Conservation (phyloP, 2,329 filamentous ascomycete species). For the Fusarium zealandicum region DNA sequence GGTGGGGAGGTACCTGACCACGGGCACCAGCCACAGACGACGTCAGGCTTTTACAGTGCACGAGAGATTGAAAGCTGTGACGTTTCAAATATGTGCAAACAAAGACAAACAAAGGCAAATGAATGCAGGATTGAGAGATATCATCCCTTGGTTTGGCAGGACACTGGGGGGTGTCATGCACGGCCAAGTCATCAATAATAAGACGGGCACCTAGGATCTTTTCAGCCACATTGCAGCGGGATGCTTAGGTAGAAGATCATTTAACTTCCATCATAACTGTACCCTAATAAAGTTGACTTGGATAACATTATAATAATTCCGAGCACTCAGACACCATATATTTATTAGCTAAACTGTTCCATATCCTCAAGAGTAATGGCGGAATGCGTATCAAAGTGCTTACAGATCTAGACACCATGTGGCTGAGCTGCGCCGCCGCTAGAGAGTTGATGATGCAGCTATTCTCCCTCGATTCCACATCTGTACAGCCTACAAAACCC, state of each 20-base stretch:
- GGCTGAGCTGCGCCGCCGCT: conserved; percentile 29
- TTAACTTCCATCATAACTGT: too few species aligned
- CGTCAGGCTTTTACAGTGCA: conserved; percentile 4
- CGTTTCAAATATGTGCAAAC: not conserved
- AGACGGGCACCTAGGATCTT: too few species aligned
- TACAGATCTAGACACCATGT: conserved; percentile 1
- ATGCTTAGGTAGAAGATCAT: too few species aligned
- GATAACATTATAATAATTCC: too few species aligned
- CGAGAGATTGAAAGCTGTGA: not conserved
- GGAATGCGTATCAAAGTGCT: too few species aligned
- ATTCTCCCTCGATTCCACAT: conserved; percentile 33
- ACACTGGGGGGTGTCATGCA: too few species aligned
- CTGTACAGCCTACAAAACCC: not conserved
- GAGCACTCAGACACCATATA: not conserved
- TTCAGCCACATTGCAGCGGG: too few species aligned
- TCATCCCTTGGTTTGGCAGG: too few species aligned
- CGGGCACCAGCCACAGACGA: conserved; percentile 19
- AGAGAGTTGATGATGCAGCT: conserved; percentile 39
- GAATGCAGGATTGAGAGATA: too few species aligned
- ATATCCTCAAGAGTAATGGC: too few species aligned
- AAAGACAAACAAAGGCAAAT: not conserved
- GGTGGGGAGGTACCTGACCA: conserved; percentile 5
- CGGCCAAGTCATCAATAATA: too few species aligned
- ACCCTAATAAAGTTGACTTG: too few species aligned
- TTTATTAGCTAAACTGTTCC: not conserved